A percentile compares a stretch with the other conserved stretches of the same genome.
Conservation (phyloP, 148 eudicot species). For the Rheum nobile region DNA sequence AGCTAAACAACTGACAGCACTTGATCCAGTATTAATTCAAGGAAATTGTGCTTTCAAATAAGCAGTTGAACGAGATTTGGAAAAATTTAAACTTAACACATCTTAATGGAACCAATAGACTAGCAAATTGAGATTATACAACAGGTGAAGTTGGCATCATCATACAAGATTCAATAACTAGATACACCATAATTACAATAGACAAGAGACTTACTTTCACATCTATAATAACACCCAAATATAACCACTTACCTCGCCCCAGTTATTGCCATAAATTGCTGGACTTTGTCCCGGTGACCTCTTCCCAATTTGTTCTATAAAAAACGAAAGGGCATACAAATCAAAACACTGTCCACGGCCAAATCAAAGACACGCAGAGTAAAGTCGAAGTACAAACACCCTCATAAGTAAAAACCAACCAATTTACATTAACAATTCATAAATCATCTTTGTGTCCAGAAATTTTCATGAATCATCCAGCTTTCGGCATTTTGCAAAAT, state of each 20-base stretch:
- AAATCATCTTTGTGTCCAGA: background rate
- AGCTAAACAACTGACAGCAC: background rate
- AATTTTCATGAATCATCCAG: background rate
- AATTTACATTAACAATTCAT: background rate
- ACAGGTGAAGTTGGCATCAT: background rate
- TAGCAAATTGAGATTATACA: background rate
- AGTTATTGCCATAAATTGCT: slow-evolving; percentile 74
- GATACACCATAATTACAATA: background rate
- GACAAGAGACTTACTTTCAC: background rate
- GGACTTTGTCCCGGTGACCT: slow-evolving; percentile 85
- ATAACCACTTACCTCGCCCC: slow-evolving; percentile 53
- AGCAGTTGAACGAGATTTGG: background rate
- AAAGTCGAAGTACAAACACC: background rate
- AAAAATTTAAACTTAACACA: background rate
- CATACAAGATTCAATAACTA: background rate
- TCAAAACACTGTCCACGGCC: background rate
- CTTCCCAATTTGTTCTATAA: slow-evolving; percentile 70
- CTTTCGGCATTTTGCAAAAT: background rate
- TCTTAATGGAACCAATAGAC: background rate
- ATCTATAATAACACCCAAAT: background rate
- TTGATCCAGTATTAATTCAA: background rate
- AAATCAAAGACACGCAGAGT: background rate
- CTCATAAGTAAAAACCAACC: background rate
- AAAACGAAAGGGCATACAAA: background rate
- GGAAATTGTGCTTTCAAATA: background rate